Evolutionary conservation across 768 basidiomycete genomes (phyloP).

Genomic region (Boletales sp.): DNA sequence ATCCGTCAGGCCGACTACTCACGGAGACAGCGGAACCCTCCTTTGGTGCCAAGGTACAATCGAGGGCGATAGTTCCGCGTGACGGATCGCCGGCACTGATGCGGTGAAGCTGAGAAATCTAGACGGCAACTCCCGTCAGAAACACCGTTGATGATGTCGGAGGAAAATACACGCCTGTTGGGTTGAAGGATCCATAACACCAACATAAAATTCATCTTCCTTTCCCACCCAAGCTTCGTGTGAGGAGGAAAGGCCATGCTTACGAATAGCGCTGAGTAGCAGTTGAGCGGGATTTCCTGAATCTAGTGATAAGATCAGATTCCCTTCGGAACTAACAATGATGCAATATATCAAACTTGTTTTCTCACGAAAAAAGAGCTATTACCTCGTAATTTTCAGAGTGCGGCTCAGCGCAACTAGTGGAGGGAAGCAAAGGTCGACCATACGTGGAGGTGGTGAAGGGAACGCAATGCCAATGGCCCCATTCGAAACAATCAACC

Average conservation of each 20-base stretch:
- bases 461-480: constrained; percentile 64
- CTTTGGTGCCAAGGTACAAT: constrained; percentile 47
- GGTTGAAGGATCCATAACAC: constrained; percentile 28
- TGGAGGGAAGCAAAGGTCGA: constrained; percentile 35
- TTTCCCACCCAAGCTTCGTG: constrained; percentile 33
- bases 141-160: background rate
- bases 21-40: constrained; percentile 52
- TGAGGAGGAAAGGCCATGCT: constrained; percentile 28
- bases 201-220: constrained; percentile 60
- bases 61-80: constrained; percentile 62
- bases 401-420: constrained; percentile 40
- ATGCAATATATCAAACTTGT: too few species aligned
- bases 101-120: constrained; percentile 48
- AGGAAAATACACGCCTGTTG: constrained; percentile 6
- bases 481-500: constrained; percentile 53
- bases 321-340: constrained; percentile 54
- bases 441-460: constrained; percentile 11
- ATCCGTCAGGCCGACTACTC: constrained; percentile 15
- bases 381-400: constrained; percentile 54
- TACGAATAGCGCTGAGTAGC: constrained; percentile 51
- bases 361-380: background rate
- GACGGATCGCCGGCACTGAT: constrained; percentile 73
- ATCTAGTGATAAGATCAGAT: constrained; percentile 61
- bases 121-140: background rate
- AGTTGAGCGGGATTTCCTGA: constrained; percentile 56